Percentiles rank a stretch among this genome's conserved stretches.
Conservation (phyloP, 257 asterid species). For the Nicotiana benthamiana region DNA sequence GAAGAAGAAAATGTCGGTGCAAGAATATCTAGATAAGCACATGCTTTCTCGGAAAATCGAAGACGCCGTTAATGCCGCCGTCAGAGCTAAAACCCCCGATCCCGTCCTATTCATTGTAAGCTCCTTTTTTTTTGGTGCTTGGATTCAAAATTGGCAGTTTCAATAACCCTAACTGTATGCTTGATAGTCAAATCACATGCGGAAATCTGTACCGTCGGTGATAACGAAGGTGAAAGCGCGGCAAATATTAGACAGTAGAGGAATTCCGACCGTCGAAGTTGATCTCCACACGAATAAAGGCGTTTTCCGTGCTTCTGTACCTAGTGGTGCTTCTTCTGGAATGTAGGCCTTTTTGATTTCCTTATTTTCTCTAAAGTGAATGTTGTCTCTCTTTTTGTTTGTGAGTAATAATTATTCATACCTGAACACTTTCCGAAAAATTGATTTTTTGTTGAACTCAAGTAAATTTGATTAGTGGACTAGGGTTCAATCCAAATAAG, state of each 20-base stretch:
- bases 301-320: conserved; percentile 76
- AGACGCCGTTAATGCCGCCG: conserved; percentile 99
- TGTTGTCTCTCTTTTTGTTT: no score
- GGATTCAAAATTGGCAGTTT: background rate
- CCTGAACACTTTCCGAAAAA: background rate
- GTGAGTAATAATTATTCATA: background rate
- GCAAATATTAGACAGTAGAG: conserved; percentile 95
- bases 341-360: conserved; percentile 34
- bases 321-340: conserved; percentile 75
- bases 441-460: background rate
- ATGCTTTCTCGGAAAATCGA: conserved; percentile 87
- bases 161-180: background rate
- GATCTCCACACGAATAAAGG: conserved; percentile 92
- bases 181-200: conserved; percentile 77
- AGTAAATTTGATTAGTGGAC: background rate
- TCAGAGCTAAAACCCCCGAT: conserved; percentile 85
- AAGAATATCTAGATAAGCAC: conserved; percentile 87
- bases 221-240: conserved; percentile 87
- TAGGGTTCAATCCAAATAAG: background rate
- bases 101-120: conserved; percentile 86
- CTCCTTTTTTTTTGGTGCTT: background rate
- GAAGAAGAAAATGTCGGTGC: conserved; percentile 65
- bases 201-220: conserved; percentile 77
- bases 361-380: background rate
- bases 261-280: conserved; percentile 97